These are phyloP conservation scores for Simmondsia chinensis DNA, from an alignment of 148 eudicot genomes.

Conservation along the genomic window DNA sequence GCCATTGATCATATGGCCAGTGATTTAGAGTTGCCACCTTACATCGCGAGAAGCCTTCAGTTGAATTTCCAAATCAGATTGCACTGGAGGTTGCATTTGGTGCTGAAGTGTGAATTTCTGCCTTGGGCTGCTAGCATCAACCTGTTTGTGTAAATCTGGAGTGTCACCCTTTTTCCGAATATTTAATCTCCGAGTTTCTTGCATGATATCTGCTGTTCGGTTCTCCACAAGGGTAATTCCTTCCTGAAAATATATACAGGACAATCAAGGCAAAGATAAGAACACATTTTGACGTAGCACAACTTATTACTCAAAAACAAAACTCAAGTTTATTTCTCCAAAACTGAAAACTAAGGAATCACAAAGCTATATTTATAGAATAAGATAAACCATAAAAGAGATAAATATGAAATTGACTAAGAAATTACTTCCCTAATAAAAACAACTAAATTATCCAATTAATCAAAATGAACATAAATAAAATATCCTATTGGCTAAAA, in stretches of 20 bases:
- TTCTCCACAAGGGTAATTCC: conserved; percentile 71
- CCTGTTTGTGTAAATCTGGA: conserved; percentile 28
- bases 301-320: neutral
- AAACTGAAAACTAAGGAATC: too few species aligned
- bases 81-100: conserved; percentile 30
- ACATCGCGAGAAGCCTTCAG: conserved; percentile 96
- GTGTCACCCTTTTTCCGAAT: conserved; percentile 34
- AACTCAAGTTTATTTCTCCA: too few species aligned
- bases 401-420: too few species aligned
- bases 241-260: conserved; percentile 44
- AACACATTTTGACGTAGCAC: neutral
- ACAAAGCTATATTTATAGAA: too few species aligned
- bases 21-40: conserved; percentile 62
- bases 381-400: too few species aligned
- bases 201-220: conserved; percentile 73
- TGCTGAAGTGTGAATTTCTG: conserved; percentile 25
- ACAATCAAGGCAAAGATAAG: neutral
- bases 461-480: too few species aligned
- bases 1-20: conserved; percentile 15
- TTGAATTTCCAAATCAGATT: conserved; percentile 59
- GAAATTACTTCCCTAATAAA: too few species aligned
- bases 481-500: too few species aligned
- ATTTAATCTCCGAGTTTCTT: conserved; percentile 73
- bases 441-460: too few species aligned
- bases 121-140: conserved; percentile 12